Percentiles rank a stretch among this genome's conserved stretches.
Evolutionary conservation across 164 flowering plant species (phyloP).

Genomic region (Stephania cephalantha): DNA sequence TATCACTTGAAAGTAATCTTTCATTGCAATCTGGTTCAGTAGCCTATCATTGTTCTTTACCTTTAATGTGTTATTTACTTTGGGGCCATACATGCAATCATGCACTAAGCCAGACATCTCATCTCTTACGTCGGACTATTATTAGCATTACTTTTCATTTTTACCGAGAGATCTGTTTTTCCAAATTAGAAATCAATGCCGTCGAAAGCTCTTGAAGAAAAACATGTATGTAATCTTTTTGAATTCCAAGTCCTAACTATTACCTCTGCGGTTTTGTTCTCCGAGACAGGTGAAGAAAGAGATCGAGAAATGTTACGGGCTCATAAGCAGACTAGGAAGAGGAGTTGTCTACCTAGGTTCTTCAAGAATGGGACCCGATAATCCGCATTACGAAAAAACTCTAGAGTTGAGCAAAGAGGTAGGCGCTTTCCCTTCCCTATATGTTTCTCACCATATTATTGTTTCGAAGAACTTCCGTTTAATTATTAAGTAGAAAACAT

Average conservation of each 20-base stretch:
- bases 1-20: neutral
- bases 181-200: neutral
- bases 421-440: constrained; percentile 17
- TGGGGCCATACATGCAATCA: no score
- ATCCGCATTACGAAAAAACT: constrained; percentile 68
- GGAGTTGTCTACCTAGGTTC: constrained; percentile 91
- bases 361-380: constrained; percentile 62
- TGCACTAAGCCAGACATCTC: neutral
- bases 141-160: neutral
- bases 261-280: constrained; percentile 10
- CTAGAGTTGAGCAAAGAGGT: constrained; percentile 69
- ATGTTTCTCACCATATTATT: neutral
- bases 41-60: neutral
- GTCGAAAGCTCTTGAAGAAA: neutral
- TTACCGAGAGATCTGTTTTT: neutral
- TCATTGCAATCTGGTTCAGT: neutral
- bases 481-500: neutral
- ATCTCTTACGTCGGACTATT: neutral
- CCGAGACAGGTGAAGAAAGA: constrained; percentile 62
- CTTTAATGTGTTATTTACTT: neutral
- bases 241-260: neutral
- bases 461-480: neutral
- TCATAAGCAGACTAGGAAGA: constrained; percentile 75
- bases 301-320: constrained; percentile 63
- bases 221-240: neutral